Evolutionary conservation across 2,329 filamentous ascomycete genomes (phyloP).

Genomic region (Trichoderma lentiforme): DNA sequence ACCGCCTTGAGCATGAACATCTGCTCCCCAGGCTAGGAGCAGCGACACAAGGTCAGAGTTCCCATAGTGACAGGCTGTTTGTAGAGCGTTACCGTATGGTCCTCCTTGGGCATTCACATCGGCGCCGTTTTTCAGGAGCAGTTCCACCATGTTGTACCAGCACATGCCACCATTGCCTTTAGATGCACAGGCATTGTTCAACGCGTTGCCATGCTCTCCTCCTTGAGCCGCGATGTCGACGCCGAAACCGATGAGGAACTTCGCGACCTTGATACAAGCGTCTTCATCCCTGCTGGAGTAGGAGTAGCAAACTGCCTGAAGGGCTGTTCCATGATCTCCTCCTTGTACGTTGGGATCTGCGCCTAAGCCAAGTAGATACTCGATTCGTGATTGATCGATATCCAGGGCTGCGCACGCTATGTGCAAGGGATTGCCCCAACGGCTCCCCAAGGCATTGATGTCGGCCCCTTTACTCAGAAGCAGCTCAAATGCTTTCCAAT

Average conservation of each 20-base stretch:
- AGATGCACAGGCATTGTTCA: not conserved
- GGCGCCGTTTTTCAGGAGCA: not conserved
- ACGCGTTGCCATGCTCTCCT: not conserved
- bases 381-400: not conserved
- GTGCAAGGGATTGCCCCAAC: not conserved
- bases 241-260: not conserved
- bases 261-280: not conserved
- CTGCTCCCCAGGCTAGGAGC: not conserved
- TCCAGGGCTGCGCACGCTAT: not conserved
- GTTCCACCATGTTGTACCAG: not conserved
- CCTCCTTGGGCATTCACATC: not conserved
- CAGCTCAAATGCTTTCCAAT: not conserved
- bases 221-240: not conserved
- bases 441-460: not conserved
- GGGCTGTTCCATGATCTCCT: not conserved
- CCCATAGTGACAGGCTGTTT: not conserved
- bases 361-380: not conserved
- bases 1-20: not conserved
- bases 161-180: not conserved
- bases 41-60: not conserved
- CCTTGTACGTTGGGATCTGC: not conserved
- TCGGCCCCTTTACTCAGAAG: not conserved
- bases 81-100: not conserved
- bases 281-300: not conserved
- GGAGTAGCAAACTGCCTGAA: not conserved